A percentile compares a stretch with the other conserved stretches of the same genome.
phyloP scores from a whole-genome alignment of 345 rosid genomes.

The Eucalyptus viminalis region DNA sequence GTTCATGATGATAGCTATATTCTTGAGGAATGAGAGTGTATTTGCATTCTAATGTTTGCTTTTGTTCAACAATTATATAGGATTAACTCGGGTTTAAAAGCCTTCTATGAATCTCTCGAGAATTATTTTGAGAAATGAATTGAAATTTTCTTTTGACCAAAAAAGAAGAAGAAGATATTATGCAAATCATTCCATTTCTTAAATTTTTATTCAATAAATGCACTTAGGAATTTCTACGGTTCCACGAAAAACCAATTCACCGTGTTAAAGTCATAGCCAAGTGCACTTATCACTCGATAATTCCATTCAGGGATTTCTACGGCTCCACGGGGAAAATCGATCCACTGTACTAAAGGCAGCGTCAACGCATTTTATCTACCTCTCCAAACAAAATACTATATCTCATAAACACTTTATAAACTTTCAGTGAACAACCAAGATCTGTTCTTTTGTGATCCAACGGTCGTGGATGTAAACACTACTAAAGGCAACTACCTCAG shows the following conservation, averaged over 20 bases:
- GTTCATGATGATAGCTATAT: too few relatives aligned
- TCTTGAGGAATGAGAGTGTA: too few relatives aligned
- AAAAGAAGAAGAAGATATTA: neutral
- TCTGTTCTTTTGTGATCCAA: neutral
- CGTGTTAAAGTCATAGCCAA: neutral
- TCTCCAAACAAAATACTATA: neutral
- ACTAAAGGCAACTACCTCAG: too few relatives aligned
- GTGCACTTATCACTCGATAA: neutral
- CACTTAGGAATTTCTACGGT: accelerated
- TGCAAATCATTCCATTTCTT: neutral
- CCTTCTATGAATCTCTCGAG: neutral
- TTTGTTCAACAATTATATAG: neutral
- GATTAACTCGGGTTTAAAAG: too few relatives aligned
- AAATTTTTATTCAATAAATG: neutral
- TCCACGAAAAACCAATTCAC: neutral
- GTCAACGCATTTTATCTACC: neutral
- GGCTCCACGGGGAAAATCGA: neutral
- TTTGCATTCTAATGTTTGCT: neutral
- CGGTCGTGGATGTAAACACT: neutral
- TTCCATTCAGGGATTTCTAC: neutral
- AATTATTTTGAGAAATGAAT: too few relatives aligned
- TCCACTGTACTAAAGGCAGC: neutral
- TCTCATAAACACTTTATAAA: neutral
- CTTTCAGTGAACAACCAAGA: neutral
- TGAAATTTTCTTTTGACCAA: too few relatives aligned